These are phyloP conservation scores for Chamaecrista fasciculata DNA, from an alignment of 306 rosid species.

Conservation along the genomic window DNA sequence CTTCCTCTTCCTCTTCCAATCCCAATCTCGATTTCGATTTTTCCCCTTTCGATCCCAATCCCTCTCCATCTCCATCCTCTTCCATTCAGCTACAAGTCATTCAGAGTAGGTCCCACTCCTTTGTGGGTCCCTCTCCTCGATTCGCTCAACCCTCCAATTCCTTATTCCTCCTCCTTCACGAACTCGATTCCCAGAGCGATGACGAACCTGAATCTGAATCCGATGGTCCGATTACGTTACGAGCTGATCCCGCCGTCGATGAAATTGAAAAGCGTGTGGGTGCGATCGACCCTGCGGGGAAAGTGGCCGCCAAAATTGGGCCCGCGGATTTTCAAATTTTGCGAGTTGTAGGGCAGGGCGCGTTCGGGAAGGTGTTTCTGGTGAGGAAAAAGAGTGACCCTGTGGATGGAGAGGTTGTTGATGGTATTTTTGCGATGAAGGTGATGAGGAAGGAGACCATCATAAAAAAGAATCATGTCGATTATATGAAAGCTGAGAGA, in stretches of 20 bases:
- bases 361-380: conserved; percentile 90
- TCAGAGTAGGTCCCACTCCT: conserved; percentile 85
- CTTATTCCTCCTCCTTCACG: conserved; percentile 41
- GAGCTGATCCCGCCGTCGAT: not conserved
- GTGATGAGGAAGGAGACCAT: conserved; percentile 91
- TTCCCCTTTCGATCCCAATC: conserved; percentile 35
- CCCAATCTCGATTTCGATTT: conserved; percentile 49
- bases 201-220: conserved; percentile 30
- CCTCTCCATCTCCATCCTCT: conserved; percentile 25
- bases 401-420: conserved; percentile 7
- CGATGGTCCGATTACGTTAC: not conserved
- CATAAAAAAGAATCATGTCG: conserved; percentile 87
- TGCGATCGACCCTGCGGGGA: conserved; percentile 7
- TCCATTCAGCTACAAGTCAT: conserved; percentile 51
- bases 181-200: conserved; percentile 46
- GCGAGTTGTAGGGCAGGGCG: conserved; percentile 77
- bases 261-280: not conserved
- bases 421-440: conserved; percentile 76
- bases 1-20: conserved; percentile 28
- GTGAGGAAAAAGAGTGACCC: conserved; percentile 49
- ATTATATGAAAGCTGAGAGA: conserved; percentile 93
- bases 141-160: conserved; percentile 39
- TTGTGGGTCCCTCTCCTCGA: conserved; percentile 94
- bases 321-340: conserved; percentile 80
- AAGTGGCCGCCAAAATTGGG: conserved; percentile 45